Base-by-base conservation (phyloP, 305 asterid species). In the Fraxinus ornus region DNA sequence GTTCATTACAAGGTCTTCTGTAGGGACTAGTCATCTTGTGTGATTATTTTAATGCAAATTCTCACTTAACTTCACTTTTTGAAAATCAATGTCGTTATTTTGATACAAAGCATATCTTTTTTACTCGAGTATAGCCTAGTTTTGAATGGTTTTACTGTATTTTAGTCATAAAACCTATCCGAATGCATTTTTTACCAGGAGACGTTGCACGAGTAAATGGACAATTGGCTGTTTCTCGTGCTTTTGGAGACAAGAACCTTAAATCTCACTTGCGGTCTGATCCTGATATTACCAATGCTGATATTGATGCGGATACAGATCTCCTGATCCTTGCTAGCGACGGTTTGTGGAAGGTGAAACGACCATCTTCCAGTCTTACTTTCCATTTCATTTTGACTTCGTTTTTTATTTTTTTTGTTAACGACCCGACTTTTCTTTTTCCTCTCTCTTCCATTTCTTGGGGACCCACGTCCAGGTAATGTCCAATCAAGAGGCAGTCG, bases 131-230 rank as follows among this genome's bases (percentile, higher is more conserved):
- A 62, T 62, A 62, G 26, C 72, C 26, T 62, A 22, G 72, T 64
- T 64, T 64, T 28, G 49, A 32, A 26, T 17, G 6, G 44, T 52
- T 9, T 82, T 82, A 3, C 5, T 39, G 57, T 33, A 72, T 44
- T 26, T 35, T 4, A 57, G 33, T 57, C 21, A 12, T 62, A 7
- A 80, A 70, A 80, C 21, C 36, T 36, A 24, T 39, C 22, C 19
- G 15, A 3, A 78, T 85, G 74, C 75, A 70, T 24, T 81, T 70
- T 71, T 81, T 81, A 33, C 71, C 94, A 96, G 98, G 99, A 70
- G 99, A 96, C 71, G 99, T 96, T 77, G 94, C 99, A 7, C 86
- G 99, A 82, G 99, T 96, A 39, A 90, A 96, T 36, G 98, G 98
- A 1, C 99, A 96, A 83, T 88, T 96, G 77, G 99, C 99, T 17